A percentile compares a stretch with the other conserved stretches of the same genome.
phyloP scores from a whole-genome alignment of 2,329 filamentous ascomycete genomes.

The Zarea fungicola region DNA sequence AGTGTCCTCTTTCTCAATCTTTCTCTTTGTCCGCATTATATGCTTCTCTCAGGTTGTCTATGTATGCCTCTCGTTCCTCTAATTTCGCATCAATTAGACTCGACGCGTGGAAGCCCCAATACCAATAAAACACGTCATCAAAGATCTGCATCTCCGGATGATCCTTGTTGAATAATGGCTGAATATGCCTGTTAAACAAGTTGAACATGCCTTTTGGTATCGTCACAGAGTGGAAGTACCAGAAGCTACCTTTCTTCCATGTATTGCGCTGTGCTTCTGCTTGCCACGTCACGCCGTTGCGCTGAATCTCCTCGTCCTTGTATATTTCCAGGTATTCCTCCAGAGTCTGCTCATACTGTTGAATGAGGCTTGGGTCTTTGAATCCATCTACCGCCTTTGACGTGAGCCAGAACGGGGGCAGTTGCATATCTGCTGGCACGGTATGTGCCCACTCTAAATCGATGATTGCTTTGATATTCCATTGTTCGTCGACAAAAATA shows the following conservation, averaged over 20 bases:
- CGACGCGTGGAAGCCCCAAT: too few relatives aligned
- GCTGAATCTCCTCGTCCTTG: constrained; percentile 13
- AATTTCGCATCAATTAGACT: too few relatives aligned
- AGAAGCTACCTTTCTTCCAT: constrained; percentile 15
- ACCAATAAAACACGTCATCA: neutral
- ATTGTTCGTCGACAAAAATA: constrained; percentile 27
- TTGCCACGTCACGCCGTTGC: constrained; percentile 3
- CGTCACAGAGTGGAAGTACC: constrained; percentile 18
- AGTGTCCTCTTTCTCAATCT: too few relatives aligned
- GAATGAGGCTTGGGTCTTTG: neutral
- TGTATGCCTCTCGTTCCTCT: neutral
- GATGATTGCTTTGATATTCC: constrained; percentile 25
- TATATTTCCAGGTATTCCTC: constrained; percentile 14
- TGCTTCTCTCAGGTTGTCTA: neutral
- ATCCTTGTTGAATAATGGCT: constrained; percentile 17
- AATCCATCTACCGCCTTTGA: constrained; percentile 12
- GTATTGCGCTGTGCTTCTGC: neutral
- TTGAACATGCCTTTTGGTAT: constrained; percentile 18
- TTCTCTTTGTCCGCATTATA: too few relatives aligned
- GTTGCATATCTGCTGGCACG: constrained; percentile 21
- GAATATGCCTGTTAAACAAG: constrained; percentile 17
- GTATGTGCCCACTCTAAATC: constrained; percentile 27
- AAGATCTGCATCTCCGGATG: constrained; percentile 12
- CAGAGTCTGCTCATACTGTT: constrained; percentile 3
- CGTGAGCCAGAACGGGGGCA: constrained; percentile 25